phyloP scores from a whole-genome alignment of 805 yeast genomes.

The Myxozyma kluyveri region DNA sequence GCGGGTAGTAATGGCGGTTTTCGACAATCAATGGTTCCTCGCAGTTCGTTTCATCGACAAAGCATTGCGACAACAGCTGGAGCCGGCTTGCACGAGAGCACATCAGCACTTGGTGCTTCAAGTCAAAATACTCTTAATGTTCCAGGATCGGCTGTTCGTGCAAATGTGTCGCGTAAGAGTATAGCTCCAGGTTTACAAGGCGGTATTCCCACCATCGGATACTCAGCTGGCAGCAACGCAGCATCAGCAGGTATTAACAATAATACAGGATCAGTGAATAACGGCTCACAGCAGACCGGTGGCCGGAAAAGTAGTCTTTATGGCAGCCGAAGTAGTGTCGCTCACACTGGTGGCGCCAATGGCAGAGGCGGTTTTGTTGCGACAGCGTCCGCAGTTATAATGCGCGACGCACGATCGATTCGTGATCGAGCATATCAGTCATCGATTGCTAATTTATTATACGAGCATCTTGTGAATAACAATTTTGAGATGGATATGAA shows the following conservation, averaged over 20 bases:
- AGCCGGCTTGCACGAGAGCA: neutral
- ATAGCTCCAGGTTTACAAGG: constrained; percentile 22
- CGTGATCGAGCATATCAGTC: constrained; percentile 67
- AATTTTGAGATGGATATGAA: constrained; percentile 74
- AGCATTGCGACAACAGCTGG: constrained; percentile 20
- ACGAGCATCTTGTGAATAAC: constrained; percentile 58
- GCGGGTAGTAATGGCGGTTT: constrained; percentile 1
- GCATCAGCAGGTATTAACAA: neutral
- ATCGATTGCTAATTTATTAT: constrained; percentile 50
- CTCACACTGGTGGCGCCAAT: neutral
- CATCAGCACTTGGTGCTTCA: constrained; percentile 13
- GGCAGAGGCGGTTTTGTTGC: constrained; percentile 25
- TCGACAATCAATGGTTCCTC: constrained; percentile 30
- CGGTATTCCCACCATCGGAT: constrained; percentile 9
- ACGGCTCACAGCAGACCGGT: neutral
- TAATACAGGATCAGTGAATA: neutral
- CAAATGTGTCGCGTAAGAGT: constrained; percentile 18
- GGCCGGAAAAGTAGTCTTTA: constrained; percentile 14
- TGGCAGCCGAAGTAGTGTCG: constrained; percentile 1
- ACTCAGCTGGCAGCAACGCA: constrained; percentile 1
- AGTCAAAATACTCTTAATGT: constrained; percentile 19
- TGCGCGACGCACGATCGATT: constrained; percentile 69
- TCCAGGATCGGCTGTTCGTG: constrained; percentile 22
- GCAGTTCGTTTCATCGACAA: constrained; percentile 23
- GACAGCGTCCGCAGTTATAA: constrained; percentile 4